Base-by-base conservation (phyloP, 768 basidiomycete species). In the Trametes gibbosa region DNA sequence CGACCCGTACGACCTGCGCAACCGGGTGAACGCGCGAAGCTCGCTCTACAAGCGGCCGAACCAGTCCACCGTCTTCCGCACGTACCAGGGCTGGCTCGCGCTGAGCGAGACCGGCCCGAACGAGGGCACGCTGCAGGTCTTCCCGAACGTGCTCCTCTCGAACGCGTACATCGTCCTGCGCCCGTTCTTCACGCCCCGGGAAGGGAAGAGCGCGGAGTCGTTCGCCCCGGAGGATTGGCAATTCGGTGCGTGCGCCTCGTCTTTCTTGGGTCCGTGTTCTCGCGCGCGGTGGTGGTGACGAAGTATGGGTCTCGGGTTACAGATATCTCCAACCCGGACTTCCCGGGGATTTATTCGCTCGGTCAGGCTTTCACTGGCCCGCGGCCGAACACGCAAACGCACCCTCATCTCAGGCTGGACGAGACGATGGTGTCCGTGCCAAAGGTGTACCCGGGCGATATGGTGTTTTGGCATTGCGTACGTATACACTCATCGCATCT, bases 41-140 rank as follows among this genome's bases (percentile, higher is more conserved):
- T 87, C 87, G 19, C 65, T 91, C 56, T 89, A 90, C 70, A 78
- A 83, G 40, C 76, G 79, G 16, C 77, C 79, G 5, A 78, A 75
- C 56, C 84, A 82, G 73, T 57, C 64, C 25, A 68, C 68, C n/a
- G 63, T 67, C 21, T 70, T 70, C 56, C 50, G 68, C 39, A 83
- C 85, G 2, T 91, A 86, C 75, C 89, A 90, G 65, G 89, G 88
- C n/a, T 91, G 89, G 89, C 69, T 88, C 14, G 79, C 87, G 1
- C 76, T 87, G 76, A 85, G 83, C 61, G 81, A 87, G 64, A 90
- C 84, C 13, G 85, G 77, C 0, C 89, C 89, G 0, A 80, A 76
- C 0, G 79, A 90, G 68, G 90, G 90, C 39, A 88, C 86, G 2
- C 72, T 89, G 19, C 81, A 76, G 60, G 84, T 90, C 32, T 90